Conservation (phyloP, 2,329 filamentous ascomycete genomes). For the Phyllosticta citriasiana region DNA sequence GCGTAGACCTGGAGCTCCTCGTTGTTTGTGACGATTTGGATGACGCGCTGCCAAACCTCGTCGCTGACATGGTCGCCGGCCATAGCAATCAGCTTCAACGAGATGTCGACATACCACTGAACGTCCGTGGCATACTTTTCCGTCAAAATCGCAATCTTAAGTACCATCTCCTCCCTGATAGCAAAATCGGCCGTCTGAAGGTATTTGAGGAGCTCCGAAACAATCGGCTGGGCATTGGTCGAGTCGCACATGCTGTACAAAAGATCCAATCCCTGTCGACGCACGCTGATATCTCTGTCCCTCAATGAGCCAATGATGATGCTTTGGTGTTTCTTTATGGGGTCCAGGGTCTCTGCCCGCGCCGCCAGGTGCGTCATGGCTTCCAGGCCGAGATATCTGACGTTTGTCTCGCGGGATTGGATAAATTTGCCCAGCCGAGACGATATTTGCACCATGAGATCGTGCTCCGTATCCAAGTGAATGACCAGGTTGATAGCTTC, state of each 20-base stretch:
- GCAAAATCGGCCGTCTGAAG: slow-evolving; percentile 95
- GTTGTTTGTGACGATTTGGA: slow-evolving; percentile 98
- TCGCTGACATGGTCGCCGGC: slow-evolving; percentile 98
- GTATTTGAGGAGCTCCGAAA: slow-evolving; percentile 86
- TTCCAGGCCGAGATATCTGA: slow-evolving; percentile 88
- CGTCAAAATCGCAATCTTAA: slow-evolving; percentile 96
- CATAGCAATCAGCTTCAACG: slow-evolving; percentile 85
- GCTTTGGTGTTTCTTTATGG: slow-evolving; percentile 95
- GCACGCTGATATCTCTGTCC: slow-evolving; percentile 93
- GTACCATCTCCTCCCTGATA: slow-evolving; percentile 96
- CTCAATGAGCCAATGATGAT: slow-evolving; percentile 91
- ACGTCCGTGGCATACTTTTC: slow-evolving; percentile 98
- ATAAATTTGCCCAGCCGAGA: slow-evolving; percentile 88
- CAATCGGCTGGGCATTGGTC: slow-evolving; percentile 86
- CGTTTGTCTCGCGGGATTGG: slow-evolving; percentile 92
- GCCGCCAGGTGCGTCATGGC: slow-evolving; percentile 98
- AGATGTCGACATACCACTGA: slow-evolving; percentile 99
- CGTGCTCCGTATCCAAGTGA: slow-evolving; percentile 89
- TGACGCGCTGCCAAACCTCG: slow-evolving; percentile 97
- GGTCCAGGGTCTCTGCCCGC: slow-evolving; percentile 83
- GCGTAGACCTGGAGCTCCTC: slow-evolving; percentile 96
- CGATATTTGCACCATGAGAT: slow-evolving; percentile 93
- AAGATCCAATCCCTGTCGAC: slow-evolving; percentile 87
- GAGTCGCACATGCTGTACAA: slow-evolving; percentile 99
- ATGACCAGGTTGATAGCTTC: slow-evolving; percentile 98